Percentiles rank a stretch among this genome's conserved stretches.
Conservation (phyloP, 139 green algal species). For the Auxenochlorella pyrenoidosa region DNA sequence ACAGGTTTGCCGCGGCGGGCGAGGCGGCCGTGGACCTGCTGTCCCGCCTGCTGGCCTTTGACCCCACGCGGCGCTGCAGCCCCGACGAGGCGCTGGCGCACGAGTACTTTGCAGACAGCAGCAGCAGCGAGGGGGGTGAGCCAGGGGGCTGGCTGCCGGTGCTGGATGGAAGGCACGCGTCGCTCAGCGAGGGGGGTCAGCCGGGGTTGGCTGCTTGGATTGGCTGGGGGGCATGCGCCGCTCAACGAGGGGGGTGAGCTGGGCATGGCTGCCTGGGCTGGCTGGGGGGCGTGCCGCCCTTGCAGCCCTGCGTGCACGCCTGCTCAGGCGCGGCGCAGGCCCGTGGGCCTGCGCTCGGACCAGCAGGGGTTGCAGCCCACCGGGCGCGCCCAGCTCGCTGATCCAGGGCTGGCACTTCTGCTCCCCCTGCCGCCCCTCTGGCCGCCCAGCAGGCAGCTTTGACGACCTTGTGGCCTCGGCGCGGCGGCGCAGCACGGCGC, state of each 20-base stretch:
- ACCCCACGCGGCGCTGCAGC: conserved; percentile 69
- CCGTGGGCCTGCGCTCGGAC: not conserved
- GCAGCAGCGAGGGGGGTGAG: conserved; percentile 1
- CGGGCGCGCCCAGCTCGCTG: not conserved
- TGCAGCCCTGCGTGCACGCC: too few species aligned
- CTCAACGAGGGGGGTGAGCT: not conserved
- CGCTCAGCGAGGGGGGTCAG: too few species aligned
- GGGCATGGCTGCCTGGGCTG: not conserved
- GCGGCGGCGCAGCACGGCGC: not conserved
- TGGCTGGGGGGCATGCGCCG: too few species aligned
- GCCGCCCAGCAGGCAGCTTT: not conserved
- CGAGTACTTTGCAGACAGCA: conserved; percentile 76
- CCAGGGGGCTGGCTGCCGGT: not conserved
- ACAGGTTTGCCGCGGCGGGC: conserved; percentile 71
- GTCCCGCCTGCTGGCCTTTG: conserved; percentile 85
- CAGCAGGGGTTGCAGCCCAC: not conserved
- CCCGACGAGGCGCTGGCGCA: conserved; percentile 84
- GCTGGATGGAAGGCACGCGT: too few species aligned
- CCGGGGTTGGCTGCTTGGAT: too few species aligned
- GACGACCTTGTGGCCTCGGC: not conserved
- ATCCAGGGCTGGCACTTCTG: not conserved
- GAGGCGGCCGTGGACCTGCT: conserved; percentile 88
- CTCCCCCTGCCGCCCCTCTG: not conserved
- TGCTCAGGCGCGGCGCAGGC: too few species aligned
- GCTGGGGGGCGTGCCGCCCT: too few species aligned